phyloP scores from a whole-genome alignment of 306 rosid species.

The Gastrolobium bilobum region DNA sequence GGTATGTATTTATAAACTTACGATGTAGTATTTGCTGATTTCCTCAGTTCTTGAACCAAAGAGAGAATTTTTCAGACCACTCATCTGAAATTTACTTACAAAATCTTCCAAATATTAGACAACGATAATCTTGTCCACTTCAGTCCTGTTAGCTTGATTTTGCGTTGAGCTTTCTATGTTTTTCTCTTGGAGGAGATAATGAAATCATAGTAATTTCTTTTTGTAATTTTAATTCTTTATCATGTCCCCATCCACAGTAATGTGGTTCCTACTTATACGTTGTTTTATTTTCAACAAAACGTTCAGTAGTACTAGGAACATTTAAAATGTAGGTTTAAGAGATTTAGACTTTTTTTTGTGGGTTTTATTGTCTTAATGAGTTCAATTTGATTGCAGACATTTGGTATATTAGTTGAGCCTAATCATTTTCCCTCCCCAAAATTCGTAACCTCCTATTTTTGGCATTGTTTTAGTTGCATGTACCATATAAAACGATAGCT shows the following conservation, averaged over 20 bases:
- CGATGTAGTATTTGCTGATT: background rate
- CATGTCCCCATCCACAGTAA: background rate
- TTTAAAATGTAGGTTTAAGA: background rate
- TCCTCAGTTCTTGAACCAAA: background rate
- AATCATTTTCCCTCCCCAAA: slow-evolving; percentile 9
- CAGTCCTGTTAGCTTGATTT: background rate
- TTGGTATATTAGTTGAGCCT: slow-evolving; percentile 14
- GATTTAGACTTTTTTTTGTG: slow-evolving; percentile 31
- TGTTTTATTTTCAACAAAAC: background rate
- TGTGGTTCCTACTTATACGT: background rate
- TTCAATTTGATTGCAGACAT: slow-evolving; percentile 24
- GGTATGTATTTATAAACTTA: background rate
- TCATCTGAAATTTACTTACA: background rate
- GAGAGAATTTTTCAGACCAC: background rate
- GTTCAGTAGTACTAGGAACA: background rate
- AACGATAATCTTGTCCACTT: slow-evolving; percentile 15
- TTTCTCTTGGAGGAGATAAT: slow-evolving; percentile 17
- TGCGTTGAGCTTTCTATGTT: background rate
- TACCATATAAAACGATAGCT: slow-evolving; percentile 32
- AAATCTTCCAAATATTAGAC: background rate
- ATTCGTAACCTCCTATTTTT: slow-evolving; percentile 14
- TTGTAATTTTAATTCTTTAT: slow-evolving; percentile 2
- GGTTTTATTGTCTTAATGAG: slow-evolving; percentile 3
- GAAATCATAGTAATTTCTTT: slow-evolving; percentile 1
- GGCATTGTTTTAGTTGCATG: slow-evolving; percentile 6